A percentile compares a stretch with the other conserved stretches of the same genome.
Evolutionary conservation across 192 early-diverging fungal species (phyloP).

Genomic region (Lunasporangiospora selenospora): DNA sequence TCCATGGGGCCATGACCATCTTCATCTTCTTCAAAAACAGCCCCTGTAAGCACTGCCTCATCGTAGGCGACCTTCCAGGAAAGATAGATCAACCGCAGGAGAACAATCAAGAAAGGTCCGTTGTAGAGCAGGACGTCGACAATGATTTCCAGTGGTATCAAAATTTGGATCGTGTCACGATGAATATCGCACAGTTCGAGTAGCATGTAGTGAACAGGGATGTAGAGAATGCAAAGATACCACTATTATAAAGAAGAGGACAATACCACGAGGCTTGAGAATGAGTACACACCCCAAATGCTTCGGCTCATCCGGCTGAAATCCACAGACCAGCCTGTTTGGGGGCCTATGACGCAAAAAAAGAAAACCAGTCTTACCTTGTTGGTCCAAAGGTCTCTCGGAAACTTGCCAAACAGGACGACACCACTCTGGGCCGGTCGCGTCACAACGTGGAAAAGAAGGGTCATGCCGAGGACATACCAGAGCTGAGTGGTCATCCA

Average conservation of each 20-base stretch:
- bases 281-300: too few relatives aligned
- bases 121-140: conserved; percentile 39
- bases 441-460: conserved; percentile 42
- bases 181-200: conserved; percentile 36
- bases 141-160: conserved; percentile 39
- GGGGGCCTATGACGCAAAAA: too few relatives aligned
- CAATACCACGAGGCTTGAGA: background rate
- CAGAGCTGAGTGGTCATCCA: conserved; percentile 47
- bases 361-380: conserved; percentile 10
- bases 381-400: conserved; percentile 34
- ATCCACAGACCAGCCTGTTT: too few relatives aligned
- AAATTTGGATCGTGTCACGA: conserved; percentile 30
- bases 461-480: conserved; percentile 45
- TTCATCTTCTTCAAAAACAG: conserved; percentile 33
- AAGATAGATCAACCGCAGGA: conserved; percentile 20
- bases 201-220: conserved; percentile 39
- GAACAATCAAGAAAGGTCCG: conserved; percentile 28
- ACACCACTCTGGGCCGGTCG: conserved; percentile 46
- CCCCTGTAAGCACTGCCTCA: conserved; percentile 38
- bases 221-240: conserved; percentile 33
- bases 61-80: conserved; percentile 48
- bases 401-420: conserved; percentile 43
- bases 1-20: background rate
- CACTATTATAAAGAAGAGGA: conserved; percentile 15
- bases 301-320: too few relatives aligned